These are phyloP conservation scores for Fusarium caatingaense DNA, from an alignment of 2,329 filamentous ascomycete species.

Conservation along the genomic window DNA sequence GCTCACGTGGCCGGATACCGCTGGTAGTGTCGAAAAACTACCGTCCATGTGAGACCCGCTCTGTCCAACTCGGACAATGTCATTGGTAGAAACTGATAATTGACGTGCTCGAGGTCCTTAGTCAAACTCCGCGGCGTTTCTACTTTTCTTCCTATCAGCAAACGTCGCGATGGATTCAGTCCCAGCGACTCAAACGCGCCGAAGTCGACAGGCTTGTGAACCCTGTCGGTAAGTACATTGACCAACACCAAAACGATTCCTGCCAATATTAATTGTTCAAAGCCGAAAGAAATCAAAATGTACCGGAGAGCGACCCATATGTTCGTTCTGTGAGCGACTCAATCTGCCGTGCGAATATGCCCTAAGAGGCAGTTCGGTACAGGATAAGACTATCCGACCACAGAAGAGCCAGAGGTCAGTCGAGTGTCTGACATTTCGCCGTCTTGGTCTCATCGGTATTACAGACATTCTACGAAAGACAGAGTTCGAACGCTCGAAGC, in stretches of 20 bases:
- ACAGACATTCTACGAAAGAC: background rate
- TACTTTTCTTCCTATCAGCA: background rate
- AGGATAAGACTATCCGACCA: background rate
- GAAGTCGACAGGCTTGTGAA: slow-evolving; percentile 10
- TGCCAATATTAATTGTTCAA: rapidly evolving
- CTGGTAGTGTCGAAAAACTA: rapidly evolving
- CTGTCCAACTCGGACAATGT: rapidly evolving
- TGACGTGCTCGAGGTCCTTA: background rate
- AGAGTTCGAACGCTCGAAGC: slow-evolving; percentile 1
- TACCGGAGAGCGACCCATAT: slow-evolving; percentile 11
- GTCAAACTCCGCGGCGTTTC: slow-evolving; percentile 1
- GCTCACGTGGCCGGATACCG: background rate
- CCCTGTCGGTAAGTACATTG: slow-evolving; percentile 7
- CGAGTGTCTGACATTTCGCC: rapidly evolving
- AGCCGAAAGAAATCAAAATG: slow-evolving; percentile 23
- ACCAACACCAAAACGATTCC: rapidly evolving
- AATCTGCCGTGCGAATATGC: slow-evolving; percentile 4
- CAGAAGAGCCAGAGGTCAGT: background rate
- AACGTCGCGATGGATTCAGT: background rate
- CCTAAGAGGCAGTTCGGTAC: background rate
- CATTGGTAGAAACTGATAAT: background rate
- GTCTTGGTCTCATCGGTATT: background rate
- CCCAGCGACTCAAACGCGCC: background rate
- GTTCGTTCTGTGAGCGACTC: slow-evolving; percentile 14
- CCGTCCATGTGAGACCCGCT: background rate